Base-by-base conservation (phyloP, 2,329 filamentous ascomycete species). In the Acrodontium crateriforme region DNA sequence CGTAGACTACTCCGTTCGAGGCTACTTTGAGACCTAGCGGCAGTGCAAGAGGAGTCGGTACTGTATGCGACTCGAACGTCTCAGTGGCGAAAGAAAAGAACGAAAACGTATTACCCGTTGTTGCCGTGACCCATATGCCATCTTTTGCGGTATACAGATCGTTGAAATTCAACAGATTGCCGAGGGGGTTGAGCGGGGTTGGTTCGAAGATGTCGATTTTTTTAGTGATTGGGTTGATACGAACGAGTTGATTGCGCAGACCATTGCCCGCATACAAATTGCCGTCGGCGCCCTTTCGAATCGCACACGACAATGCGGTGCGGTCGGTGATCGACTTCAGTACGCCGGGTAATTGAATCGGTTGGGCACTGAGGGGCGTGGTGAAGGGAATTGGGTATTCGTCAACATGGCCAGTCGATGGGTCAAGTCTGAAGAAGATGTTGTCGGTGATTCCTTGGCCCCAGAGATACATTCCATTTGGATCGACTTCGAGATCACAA, bases 161-260 rank as follows among this genome's bases (percentile, higher is more conserved):
- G 20, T 45, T 44, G 20, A 44, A 41, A 1, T 32, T 31, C 20
- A 41, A 32, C 4, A 44, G 25, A 20, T 44, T 41, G 1, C 42
- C 42, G 1, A 27, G 13, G 3, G 38, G 35, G 14, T 40, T 40
- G 5, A 34, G 26, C 4, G 40, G 41, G 9, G 36, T 34, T 10
- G 20, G 20, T n/a, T 38, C 33, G 12, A 44, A 39, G 21, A 45
- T 24, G 3, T 32, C 21, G 13, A 35, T 37, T 9, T 29, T 16
- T 10, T 29, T 28, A 20, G 32, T 35, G 3, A 14, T 19, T 2
- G 37, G 38, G 19, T 39, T 35, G 23, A 43, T 42, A 10, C 31
- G 31, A 5, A 40, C 36, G 10, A 46, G 36, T 16, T 46, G 40
- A 27, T 44, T 46, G 6, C 40, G 36, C 3, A 44, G 27, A 16